Percentiles rank a stretch among this genome's conserved stretches.
phyloP scores from a whole-genome alignment of 306 rosid genomes.

The Vicia faba region DNA sequence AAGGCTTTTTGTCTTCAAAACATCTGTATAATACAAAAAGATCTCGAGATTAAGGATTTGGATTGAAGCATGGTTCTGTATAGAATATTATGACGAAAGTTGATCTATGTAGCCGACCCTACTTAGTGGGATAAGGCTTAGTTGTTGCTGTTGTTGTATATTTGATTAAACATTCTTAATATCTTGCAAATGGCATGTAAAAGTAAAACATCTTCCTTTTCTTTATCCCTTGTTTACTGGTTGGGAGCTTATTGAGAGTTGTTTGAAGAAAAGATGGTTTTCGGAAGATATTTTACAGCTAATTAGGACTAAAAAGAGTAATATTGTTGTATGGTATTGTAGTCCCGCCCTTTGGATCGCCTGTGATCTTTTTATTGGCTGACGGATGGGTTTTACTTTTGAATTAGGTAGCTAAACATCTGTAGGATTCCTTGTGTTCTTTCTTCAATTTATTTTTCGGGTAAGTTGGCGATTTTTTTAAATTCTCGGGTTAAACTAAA shows the following conservation, averaged over 20 bases:
- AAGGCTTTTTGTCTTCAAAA: too few species aligned
- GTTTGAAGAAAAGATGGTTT: slow-evolving; percentile 20
- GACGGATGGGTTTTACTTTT: slow-evolving; percentile 47
- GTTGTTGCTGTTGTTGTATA: too few species aligned
- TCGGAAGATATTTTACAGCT: slow-evolving; percentile 4
- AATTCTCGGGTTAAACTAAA: slow-evolving; percentile 35
- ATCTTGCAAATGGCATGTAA: not conserved
- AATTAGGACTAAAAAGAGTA: slow-evolving; percentile 13
- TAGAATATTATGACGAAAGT: too few species aligned
- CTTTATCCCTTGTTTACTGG: not conserved
- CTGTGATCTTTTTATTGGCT: slow-evolving; percentile 36
- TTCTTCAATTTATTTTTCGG: slow-evolving; percentile 48
- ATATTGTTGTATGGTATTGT: slow-evolving; percentile 13
- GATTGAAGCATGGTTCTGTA: too few species aligned
- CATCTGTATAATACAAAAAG: too few species aligned
- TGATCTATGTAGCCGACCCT: too few species aligned
- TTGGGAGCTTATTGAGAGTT: slow-evolving; percentile 16
- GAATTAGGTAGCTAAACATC: slow-evolving; percentile 54
- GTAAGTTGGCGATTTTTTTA: slow-evolving; percentile 44
- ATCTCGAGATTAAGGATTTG: too few species aligned
- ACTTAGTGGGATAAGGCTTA: too few species aligned
- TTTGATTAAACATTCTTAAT: not conserved
- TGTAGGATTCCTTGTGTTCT: slow-evolving; percentile 45
- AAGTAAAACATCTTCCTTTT: not conserved
- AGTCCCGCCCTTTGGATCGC: slow-evolving; percentile 24